Evolutionary conservation across 2,329 filamentous ascomycete genomes (phyloP).

Genomic region (Xylariaceae sp.): DNA sequence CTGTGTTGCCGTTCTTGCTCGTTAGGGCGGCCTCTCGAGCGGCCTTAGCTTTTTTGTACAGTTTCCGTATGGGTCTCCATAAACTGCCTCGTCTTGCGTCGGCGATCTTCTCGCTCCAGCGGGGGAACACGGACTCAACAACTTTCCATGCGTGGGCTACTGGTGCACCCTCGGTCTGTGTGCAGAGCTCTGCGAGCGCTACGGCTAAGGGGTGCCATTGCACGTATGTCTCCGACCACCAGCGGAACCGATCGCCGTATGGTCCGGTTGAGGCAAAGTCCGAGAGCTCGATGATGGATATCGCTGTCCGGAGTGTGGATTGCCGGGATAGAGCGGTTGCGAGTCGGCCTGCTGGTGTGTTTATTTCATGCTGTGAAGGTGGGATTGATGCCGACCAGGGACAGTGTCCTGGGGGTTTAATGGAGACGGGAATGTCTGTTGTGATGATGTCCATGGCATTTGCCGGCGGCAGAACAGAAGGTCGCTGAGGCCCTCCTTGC

Average conservation of each 20-base stretch:
- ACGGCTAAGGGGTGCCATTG: conserved; percentile 55
- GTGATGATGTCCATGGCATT: neutral
- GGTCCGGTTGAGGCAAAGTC: conserved; percentile 29
- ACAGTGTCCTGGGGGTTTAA: neutral
- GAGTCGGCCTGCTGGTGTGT: neutral
- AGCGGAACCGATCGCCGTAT: conserved; percentile 38
- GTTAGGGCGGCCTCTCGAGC: conserved; percentile 32
- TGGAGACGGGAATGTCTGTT: neutral
- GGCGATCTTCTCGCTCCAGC: conserved; percentile 43
- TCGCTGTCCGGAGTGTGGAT: conserved; percentile 43
- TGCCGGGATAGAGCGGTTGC: conserved; percentile 28
- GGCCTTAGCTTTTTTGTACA: conserved; percentile 46
- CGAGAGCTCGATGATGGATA: conserved; percentile 43
- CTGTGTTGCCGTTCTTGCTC: neutral
- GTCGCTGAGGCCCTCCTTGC: neutral
- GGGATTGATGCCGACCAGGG: neutral
- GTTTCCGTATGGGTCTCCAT: conserved; percentile 52
- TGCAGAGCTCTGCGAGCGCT: conserved; percentile 48
- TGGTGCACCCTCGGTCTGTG: conserved; percentile 41
- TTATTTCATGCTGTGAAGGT: conserved; percentile 1
- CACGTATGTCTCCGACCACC: conserved; percentile 48
- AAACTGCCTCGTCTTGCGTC: conserved; percentile 47
- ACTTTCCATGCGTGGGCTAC: conserved; percentile 48
- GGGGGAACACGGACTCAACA: conserved; percentile 42
- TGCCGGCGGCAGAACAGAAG: conserved; percentile 7